These are phyloP conservation scores for Exophiala sp. DNA, from an alignment of 2,329 filamentous ascomycete species.

Conservation along the genomic window DNA sequence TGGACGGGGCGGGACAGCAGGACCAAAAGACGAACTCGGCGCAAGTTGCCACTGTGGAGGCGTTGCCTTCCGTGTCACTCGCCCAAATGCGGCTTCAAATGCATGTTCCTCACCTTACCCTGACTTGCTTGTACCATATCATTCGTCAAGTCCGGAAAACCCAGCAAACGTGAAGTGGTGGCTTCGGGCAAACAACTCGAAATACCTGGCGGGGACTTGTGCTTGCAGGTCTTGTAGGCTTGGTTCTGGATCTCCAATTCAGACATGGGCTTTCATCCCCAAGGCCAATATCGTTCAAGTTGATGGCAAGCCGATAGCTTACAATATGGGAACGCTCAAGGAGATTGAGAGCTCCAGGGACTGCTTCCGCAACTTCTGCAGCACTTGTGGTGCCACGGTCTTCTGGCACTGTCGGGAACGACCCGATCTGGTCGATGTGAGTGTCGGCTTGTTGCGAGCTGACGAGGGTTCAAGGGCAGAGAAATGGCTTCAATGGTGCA, in stretches of 20 bases:
- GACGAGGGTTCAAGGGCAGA: slow-evolving; percentile 51
- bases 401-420: slow-evolving; percentile 56
- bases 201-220: slow-evolving; percentile 57
- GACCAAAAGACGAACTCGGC: slow-evolving; percentile 33
- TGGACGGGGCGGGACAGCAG: background rate
- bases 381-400: slow-evolving; percentile 56
- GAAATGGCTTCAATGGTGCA: slow-evolving; percentile 59
- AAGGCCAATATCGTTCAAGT: slow-evolving; percentile 41
- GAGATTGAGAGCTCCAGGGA: slow-evolving; percentile 50
- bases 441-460: slow-evolving; percentile 52
- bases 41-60: slow-evolving; percentile 38
- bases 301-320: slow-evolving; percentile 31
- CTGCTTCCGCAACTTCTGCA: slow-evolving; percentile 57
- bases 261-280: slow-evolving; percentile 62
- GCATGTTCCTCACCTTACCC: slow-evolving; percentile 46
- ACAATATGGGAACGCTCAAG: slow-evolving; percentile 43
- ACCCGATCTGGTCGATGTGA: slow-evolving; percentile 57
- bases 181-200: slow-evolving; percentile 44
- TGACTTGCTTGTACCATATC: slow-evolving; percentile 49
- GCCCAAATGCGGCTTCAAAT: slow-evolving; percentile 46
- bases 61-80: slow-evolving; percentile 53
- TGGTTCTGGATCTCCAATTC: slow-evolving; percentile 56
- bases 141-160: slow-evolving; percentile 40
- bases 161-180: slow-evolving; percentile 54
- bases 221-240: slow-evolving; percentile 59